Conservation (phyloP, 176 grass and related monocot genomes). For the Areca catechu region DNA sequence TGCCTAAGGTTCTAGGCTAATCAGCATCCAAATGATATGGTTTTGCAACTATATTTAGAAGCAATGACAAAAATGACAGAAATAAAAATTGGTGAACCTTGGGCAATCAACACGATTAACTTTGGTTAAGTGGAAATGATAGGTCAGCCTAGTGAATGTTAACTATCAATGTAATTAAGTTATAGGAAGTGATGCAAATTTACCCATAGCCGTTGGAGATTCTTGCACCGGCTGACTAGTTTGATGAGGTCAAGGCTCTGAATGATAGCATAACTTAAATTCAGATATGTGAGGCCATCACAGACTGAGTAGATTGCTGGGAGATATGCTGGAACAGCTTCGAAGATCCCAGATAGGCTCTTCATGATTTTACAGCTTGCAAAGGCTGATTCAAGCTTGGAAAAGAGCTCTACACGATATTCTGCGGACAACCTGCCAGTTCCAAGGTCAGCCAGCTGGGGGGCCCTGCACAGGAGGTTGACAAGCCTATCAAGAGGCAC, state of each 20-base stretch:
- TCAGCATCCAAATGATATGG: not conserved
- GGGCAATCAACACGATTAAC: no score
- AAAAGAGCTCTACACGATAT: constrained; percentile 38
- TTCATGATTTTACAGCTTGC: constrained; percentile 40
- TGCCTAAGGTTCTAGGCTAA: not conserved
- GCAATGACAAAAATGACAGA: constrained; percentile 10
- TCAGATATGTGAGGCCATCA: constrained; percentile 53
- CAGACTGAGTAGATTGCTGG: constrained; percentile 56
- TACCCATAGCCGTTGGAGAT: constrained; percentile 50
- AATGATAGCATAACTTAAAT: constrained; percentile 53
- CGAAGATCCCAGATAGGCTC: constrained; percentile 49
- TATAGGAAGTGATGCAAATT: constrained; percentile 8
- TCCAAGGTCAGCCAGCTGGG: constrained; percentile 46
- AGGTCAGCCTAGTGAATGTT: no score
- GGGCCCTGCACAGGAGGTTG: constrained; percentile 33
- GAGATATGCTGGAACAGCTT: constrained; percentile 37
- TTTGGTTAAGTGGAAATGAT: no score
- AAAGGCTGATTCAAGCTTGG: constrained; percentile 39
- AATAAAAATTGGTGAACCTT: not conserved
- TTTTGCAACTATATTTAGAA: no score
- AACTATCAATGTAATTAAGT: not conserved
- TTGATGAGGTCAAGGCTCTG: constrained; percentile 48
- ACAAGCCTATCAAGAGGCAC: constrained; percentile 55
- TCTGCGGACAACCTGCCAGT: constrained; percentile 36
- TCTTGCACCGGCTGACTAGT: constrained; percentile 56